Evolutionary conservation across 345 rosid species (phyloP).

Genomic region (Bruguiera parviflora): DNA sequence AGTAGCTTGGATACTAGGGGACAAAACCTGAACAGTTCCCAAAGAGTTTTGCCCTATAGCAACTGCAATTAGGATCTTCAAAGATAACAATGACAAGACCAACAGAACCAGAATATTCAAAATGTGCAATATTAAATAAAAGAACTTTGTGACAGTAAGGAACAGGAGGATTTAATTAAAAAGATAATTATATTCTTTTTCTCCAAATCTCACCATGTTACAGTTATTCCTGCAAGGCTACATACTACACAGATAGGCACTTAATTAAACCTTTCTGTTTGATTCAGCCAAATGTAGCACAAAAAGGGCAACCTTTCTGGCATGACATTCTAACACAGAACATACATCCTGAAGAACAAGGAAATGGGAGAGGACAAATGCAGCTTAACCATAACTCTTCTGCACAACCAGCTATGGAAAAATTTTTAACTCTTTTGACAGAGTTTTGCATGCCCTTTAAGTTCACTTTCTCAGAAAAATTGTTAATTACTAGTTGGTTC

Average conservation of each 20-base stretch:
- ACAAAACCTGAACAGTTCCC: slow-evolving; percentile 36
- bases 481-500: no score
- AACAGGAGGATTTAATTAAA: not conserved
- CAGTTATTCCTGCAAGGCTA: not conserved
- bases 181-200: not conserved
- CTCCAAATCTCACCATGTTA: not conserved
- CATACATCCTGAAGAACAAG: not conserved
- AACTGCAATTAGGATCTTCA: slow-evolving; percentile 27
- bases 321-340: not conserved
- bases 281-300: not conserved
- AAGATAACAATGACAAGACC: not conserved
- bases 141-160: not conserved
- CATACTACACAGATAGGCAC: not conserved
- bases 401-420: not conserved
- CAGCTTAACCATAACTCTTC: not conserved
- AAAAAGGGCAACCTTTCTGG: not conserved
- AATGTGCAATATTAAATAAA: not conserved
- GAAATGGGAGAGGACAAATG: not conserved
- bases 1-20: slow-evolving; percentile 43
- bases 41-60: slow-evolving; percentile 33
- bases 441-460: no score
- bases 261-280: not conserved
- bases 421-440: not conserved
- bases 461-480: no score
- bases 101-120: not conserved